Base-by-base conservation (phyloP, 306 rosid species). In the Chamaecrista fasciculata region DNA sequence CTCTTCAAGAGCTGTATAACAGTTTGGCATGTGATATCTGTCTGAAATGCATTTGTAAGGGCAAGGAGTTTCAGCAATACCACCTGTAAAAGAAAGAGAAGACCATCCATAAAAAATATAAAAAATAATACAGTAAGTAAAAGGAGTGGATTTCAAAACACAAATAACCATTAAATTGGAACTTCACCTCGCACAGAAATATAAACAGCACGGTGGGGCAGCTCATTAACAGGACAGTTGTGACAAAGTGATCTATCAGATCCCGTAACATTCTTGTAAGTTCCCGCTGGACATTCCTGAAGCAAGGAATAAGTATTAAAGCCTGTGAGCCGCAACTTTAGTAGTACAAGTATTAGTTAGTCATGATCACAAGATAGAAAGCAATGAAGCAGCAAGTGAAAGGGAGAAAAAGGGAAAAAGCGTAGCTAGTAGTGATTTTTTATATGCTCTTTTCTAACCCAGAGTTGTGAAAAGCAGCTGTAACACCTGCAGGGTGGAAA, bases 1-100 rank as follows among this genome's bases (percentile, higher is more conserved):
- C 81, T 95, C 99, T 80, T 95, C 99, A 50, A 91, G 96, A 37
- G 97, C 96, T 1, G 99, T 95, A 69, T 87, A 95, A 77, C 99
- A 95, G 70, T 89, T 49, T 9, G 99, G 99, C 99, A 95, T 80
- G 81, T 89, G 97, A 82, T 95, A 95, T 89, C 96, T 83, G 70
- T 95, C 97, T 43, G 97, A 89, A 79, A 95, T 53, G 81, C 99
- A 95, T 83, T 48, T 79, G 81, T 89, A 95, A 55, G 99, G 99
- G 75, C 99, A 95, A 51, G 97, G 95, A 39, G 77, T 62, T 83
- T 91, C 90, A 62, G 86, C 80, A 70, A 87, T 82, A 65, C 99
- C 99, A 75, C 99, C 99, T 95, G 83, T 69, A 56, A 40, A 67
- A 50, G n/a, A 43, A 68, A 62, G 46, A 52, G 52, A 53, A 56